A percentile compares a stretch with the other conserved stretches of the same genome.
Conservation (phyloP, 1,139 yeast genomes). For the Nakaseomyces kungkrabaensis region DNA sequence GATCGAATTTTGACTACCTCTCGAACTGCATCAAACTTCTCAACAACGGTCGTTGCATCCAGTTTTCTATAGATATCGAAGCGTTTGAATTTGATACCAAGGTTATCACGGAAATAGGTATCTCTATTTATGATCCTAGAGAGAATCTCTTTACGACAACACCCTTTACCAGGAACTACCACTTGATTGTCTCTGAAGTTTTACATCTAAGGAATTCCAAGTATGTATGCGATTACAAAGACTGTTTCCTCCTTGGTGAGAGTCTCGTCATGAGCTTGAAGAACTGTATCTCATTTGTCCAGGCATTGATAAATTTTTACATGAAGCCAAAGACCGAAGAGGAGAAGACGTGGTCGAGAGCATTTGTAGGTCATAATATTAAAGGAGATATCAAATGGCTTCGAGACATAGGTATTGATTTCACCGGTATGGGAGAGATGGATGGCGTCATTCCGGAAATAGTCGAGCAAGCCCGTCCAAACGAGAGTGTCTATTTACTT, state of each 20-base stretch:
- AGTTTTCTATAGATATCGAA: constrained; percentile 56
- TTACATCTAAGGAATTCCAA: constrained; percentile 41
- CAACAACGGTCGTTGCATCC: constrained; percentile 29
- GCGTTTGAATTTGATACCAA: constrained; percentile 45
- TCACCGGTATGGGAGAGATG: constrained; percentile 30
- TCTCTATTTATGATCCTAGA: constrained; percentile 55
- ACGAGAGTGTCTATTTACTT: constrained; percentile 20
- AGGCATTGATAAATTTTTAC: constrained; percentile 37
- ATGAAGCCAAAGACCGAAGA: constrained; percentile 22
- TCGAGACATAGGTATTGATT: constrained; percentile 35
- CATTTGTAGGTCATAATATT: constrained; percentile 64
- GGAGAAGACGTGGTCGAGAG: constrained; percentile 24
- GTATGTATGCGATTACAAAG: constrained; percentile 54
- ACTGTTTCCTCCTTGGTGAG: constrained; percentile 46
- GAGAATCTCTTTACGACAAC: constrained; percentile 24
- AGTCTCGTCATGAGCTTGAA: constrained; percentile 36
- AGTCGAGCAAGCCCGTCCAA: background rate
- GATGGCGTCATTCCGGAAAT: background rate
- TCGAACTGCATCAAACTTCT: constrained; percentile 19
- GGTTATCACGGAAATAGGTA: constrained; percentile 56
- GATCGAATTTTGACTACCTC: constrained; percentile 19
- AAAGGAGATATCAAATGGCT: constrained; percentile 53
- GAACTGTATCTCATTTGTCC: constrained; percentile 35
- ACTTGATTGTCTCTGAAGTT: constrained; percentile 48
- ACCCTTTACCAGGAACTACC: constrained; percentile 36